These are phyloP conservation scores for Leccinum sublutescens DNA, from an alignment of 768 basidiomycete species.

Conservation along the genomic window DNA sequence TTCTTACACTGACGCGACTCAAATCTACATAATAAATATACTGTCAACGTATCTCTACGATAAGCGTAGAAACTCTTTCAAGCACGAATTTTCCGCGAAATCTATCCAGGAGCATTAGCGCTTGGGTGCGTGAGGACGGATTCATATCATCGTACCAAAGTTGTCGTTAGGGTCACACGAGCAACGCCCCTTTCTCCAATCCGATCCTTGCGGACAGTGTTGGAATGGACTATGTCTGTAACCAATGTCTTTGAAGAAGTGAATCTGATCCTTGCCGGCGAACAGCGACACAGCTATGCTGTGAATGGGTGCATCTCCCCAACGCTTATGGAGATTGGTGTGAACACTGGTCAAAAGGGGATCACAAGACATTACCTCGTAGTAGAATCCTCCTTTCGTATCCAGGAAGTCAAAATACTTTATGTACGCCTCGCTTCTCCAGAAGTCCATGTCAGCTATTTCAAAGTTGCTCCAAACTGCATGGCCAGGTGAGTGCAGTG, in stretches of 20 bases:
- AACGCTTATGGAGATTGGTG: conserved; percentile 47
- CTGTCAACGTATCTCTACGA: not conserved
- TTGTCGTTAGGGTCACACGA: conserved; percentile 78
- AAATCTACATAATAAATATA: not conserved
- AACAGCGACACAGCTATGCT: conserved; percentile 91
- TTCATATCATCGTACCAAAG: conserved; percentile 52
- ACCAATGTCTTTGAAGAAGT: conserved; percentile 94
- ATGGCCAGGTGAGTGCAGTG: not conserved
- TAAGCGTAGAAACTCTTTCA: conserved; percentile 30
- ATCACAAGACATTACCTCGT: conserved; percentile 51
- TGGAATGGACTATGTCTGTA: conserved; percentile 95
- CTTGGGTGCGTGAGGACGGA: not conserved
- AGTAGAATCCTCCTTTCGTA: conserved; percentile 81
- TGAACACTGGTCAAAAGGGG: conserved; percentile 1
- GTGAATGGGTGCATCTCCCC: conserved; percentile 93
- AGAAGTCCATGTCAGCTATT: conserved; percentile 81
- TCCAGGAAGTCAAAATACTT: conserved; percentile 86
- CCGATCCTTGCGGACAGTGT: conserved; percentile 77
- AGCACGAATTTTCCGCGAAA: conserved; percentile 29
- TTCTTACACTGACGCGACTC: not conserved
- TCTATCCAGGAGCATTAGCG: conserved; percentile 19
- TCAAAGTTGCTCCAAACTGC: conserved; percentile 94
- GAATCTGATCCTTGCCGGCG: conserved; percentile 83
- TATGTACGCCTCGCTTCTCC: conserved; percentile 78
- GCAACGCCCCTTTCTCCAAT: conserved; percentile 77